Evolutionary conservation across 2,329 filamentous ascomycete species (phyloP), one percentile per base, ranked within the genome.

Genomic region (Penicillium capsulatum): DNA sequence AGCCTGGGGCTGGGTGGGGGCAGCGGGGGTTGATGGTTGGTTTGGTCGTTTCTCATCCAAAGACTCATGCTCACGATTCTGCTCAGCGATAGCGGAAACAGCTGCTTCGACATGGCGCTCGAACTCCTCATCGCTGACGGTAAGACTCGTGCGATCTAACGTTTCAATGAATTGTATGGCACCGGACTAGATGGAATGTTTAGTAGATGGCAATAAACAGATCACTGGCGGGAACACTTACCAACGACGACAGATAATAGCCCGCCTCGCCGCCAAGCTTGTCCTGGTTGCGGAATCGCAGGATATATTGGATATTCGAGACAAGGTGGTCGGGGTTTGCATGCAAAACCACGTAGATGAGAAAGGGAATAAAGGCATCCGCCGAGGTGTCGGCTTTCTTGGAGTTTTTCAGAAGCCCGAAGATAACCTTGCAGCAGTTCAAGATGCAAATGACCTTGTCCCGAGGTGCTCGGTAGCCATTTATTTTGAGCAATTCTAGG

Each of bases 401-500:
- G 37, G 87, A 82, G 61, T 96, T 94, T 51, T 91, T 90, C 36
- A 98, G 72, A 34, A 95, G 80, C 13, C 86, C 92, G 65, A 98
- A 97, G 48, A 98, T 97, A 48, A 98, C 94, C 68, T 98, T 98
- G 78, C 92, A 98, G 69, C 90, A 96, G 67, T 98, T 98, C 40
- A 98, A 71, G 31, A 97, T 88, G 64, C 92, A 98, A 34, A 98
- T 97, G 39, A 98, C 92, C 67, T 98, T 98, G 71, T 98, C 92
- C 54, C 92, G 75, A 3, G 92, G 92, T n/a, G 92, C 92, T 52
- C 94, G 81, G 61, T 98, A 98, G 7, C 86, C 92, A 59, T 91
- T 94, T 59, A 98, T 96, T 65, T 98, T 98, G 26, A 94, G 70
- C 10, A 98, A 73, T 66, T 98, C 92, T 88, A 59, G 13, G n/a